Base-by-base conservation (phyloP, 1,139 yeast genomes). In the Candida sanyaensis region DNA sequence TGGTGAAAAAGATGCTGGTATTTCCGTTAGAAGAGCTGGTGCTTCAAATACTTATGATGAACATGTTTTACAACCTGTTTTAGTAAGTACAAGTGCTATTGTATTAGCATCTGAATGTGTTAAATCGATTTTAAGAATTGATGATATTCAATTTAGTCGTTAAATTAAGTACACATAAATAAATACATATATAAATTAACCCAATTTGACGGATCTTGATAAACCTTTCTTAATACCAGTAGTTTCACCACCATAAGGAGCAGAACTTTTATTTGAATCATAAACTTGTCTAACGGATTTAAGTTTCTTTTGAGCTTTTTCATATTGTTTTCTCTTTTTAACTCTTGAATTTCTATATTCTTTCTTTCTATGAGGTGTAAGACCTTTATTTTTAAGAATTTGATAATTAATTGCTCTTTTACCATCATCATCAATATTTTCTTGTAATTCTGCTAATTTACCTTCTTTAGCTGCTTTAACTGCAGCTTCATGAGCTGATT, bases 251-350 rank as follows among this genome's bases (percentile, higher is more conserved):
- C 80, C 86, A 68, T 95, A 93, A 3, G 96, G 86, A 46, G 97
- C 91, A 53, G 81, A 77, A 58, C 84, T 88, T 39, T 59, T 61
- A 42, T 81, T 85, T 41, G 82, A 84, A 59, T 86, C 80, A 76
- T 86, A 91, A 27, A 91, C 97, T 51, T 89, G 90, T 68, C 97
- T 86, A 54, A 89, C 87, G 51, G 96, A 86, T 64, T 86, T 85
- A 66, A 95, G 86, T 68, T 91, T 91, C 90, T 91, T 92, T 75
- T 91, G 85, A 37, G 99, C 99, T 65, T 82, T 80, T 55, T 90
- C 98, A 73, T 88, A 93, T 83, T 90, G 90, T 84, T 85, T 88
- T 79, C 98, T 87, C 96, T 93, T 93, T 78, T 93, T 93, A 63
- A 93, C 98, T 72, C 99, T 86, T 38, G 98, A 82, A 66, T 93